Base-by-base conservation (phyloP, 2,329 filamentous ascomycete species). In the Beauveria sp. region DNA sequence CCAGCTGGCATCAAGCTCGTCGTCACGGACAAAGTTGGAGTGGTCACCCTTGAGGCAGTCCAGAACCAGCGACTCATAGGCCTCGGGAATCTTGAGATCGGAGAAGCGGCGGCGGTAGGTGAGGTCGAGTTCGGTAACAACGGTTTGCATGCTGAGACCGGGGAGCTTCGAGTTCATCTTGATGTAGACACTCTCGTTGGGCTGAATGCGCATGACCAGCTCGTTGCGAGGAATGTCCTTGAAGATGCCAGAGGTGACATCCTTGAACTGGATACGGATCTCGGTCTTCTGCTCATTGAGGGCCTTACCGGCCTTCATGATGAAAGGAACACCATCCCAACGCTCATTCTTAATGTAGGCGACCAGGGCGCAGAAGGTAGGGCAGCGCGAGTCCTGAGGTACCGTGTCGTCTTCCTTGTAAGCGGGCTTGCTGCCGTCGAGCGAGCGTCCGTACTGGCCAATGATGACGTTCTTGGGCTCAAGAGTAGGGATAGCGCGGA, bases 141-240 rank as follows among this genome's bases (percentile, higher is more conserved):
- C 95, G 14, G 95, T 99, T 83, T 99, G 95, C 93, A 98, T 99
- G 81, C 92, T 98, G 70, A 99, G 82, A 70, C 95, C 95, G 22
- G 95, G 96, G 63, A 99, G 83, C 84, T 99, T 99, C 34, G 93
- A 98, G 88, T 99, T 99, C 95, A 99, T 99, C 87, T 99, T 99
- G 78, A 98, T 96, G 81, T 99, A 99, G 68, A 99, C 93, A 74
- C 91, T 96, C 84, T 99, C 95, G 80, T 99, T 99, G 70, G 95
- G 95, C 81, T 99, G 95, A 67, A 99, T 96, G 68, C 95, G 93
- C 81, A 99, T 97, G 71, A 99, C 95, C 67, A 99, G 89, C 80
- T 99, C 95, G 81, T 99, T 99, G 68, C 96, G 89, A 63, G 95
- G 96, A 72, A 99, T 99, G 75, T 99, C 93, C 85, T 98, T 98